Base-by-base conservation (phyloP, 2,329 filamentous ascomycete species). In the Camillea tinctor region DNA sequence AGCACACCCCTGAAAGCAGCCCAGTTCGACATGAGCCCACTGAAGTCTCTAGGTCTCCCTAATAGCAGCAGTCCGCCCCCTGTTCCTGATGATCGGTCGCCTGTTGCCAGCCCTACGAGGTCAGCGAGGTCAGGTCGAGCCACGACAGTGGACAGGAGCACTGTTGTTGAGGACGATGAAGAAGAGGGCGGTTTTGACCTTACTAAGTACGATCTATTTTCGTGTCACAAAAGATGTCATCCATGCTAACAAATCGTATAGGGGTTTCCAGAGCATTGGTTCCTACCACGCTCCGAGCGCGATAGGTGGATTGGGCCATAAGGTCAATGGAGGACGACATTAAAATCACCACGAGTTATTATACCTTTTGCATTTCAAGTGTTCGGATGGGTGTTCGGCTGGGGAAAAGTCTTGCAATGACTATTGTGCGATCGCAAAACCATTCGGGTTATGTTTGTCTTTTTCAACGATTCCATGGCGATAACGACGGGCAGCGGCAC, bases 251-350 rank as follows among this genome's bases (percentile, higher is more conserved):
- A 51, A 49, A 62, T 22, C 51, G 19, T 59, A 48, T 59, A 86
- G 84, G 75, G 86, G 86, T 0, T 88, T 88, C 66, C 86, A 88
- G 71, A 88, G 83, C 63, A 88, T 88, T 55, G 83, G 84, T 26
- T 81, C 84, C 1, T 88, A 85, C 62, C 86, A 88, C 64, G 83
- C 84, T 7, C 57, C 65, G 17, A 62, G 61, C 52, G 57, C 54
- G 17, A 59, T 61, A 3, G 61, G 60, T 24, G 54, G 52, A n/a
- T 19, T 63, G 3, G 44, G 57, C 13, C 60, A 61, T 20, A 56
- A 59, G 36, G 60, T 62, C 24, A 66, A 66, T 21, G 64, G 64
- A 15, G 36, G 64, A 21, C 61, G 50, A 22, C n/a, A 48, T 48
- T 17, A n/a, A 22, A 40, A 19, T 26, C 15, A 54, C 30, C 30